phyloP scores from a whole-genome alignment of 257 asterid species.

The Coffea eugenioides region DNA sequence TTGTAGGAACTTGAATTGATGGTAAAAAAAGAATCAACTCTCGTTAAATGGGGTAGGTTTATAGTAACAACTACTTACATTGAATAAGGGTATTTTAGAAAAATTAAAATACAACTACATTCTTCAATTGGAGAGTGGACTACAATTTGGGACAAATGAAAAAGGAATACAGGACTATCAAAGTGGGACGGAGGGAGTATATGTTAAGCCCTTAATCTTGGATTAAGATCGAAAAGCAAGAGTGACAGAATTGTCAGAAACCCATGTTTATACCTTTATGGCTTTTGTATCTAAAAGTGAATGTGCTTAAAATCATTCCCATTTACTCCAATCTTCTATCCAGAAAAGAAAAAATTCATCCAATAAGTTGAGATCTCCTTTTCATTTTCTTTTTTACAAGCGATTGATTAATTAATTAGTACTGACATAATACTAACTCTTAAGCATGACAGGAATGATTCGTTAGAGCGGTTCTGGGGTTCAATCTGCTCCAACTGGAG shows the following conservation, averaged over 20 bases:
- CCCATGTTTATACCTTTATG: no score
- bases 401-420: not conserved
- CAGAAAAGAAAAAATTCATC: not conserved
- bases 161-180: no score
- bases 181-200: no score
- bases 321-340: not conserved
- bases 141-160: no score
- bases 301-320: not conserved
- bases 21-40: no score
- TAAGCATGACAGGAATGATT: not conserved
- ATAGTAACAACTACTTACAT: no score
- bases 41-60: no score
- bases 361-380: not conserved
- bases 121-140: no score
- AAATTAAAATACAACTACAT: no score
- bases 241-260: not conserved
- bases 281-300: not conserved
- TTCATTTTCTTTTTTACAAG: not conserved
- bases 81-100: no score
- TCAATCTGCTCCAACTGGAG: not conserved
- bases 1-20: no score
- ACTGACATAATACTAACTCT: not conserved
- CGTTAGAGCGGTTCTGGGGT: slow-evolving; percentile 1
- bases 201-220: not conserved
- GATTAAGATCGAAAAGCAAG: not conserved